Evolutionary conservation across 192 early-diverging fungal genomes (phyloP).

Genomic region (Paraglomus brasilianum): DNA sequence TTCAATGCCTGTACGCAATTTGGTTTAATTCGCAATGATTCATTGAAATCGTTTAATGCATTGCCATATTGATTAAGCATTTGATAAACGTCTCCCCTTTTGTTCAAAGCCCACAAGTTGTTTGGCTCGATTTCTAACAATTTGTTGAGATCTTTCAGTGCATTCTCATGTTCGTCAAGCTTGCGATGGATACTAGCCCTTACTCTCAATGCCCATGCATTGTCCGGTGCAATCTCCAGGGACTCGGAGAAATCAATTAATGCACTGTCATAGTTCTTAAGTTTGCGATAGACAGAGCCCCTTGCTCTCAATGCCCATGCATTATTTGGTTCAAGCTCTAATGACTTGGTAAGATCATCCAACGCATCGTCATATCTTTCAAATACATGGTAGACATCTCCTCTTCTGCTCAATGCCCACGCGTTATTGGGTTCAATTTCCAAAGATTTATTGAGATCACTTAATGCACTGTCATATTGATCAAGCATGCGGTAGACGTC

Average conservation of each 20-base stretch:
- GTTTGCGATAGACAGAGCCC: background rate
- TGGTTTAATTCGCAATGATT: background rate
- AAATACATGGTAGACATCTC: background rate
- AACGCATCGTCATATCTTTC: slow-evolving; percentile 1
- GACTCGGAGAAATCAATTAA: background rate
- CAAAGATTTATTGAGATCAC: slow-evolving; percentile 18
- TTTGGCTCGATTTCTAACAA: slow-evolving; percentile 1
- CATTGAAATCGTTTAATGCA: slow-evolving; percentile 3
- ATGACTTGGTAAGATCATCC: background rate
- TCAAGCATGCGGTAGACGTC: background rate
- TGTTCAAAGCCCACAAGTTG: background rate
- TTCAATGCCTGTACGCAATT: background rate
- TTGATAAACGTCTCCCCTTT: background rate
- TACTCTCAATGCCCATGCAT: background rate
- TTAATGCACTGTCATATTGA: background rate
- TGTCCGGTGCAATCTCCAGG: background rate
- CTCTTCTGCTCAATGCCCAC: background rate
- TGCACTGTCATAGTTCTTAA: slow-evolving; percentile 5
- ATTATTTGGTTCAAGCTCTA: background rate
- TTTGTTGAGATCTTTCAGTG: slow-evolving; percentile 1
- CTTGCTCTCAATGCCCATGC: background rate
- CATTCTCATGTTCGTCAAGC: background rate
- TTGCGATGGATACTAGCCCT: background rate
- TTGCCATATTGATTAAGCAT: background rate
- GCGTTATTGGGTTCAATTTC: background rate